Evolutionary conservation across 2,329 filamentous ascomycete genomes (phyloP), one percentile per base, ranked within the genome.

Genomic region (Parascedosporium putredinis): DNA sequence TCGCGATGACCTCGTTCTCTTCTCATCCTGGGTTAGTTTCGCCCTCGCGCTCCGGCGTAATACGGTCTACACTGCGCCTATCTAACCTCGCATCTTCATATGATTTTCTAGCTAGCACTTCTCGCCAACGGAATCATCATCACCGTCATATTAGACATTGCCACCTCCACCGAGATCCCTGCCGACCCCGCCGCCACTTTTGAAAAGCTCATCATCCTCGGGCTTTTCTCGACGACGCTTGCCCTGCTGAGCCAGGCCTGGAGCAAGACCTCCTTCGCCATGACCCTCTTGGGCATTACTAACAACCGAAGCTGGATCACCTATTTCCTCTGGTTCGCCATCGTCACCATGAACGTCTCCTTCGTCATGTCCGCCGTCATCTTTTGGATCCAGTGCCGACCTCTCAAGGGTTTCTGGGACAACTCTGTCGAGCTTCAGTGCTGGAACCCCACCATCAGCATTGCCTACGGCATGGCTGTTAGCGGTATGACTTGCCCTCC

Each of bases 191-290:
- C 38, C 7, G 20, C 6, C 14, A 42, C 38, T 2, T 42, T 42
- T 20, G 16, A 20, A 22, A 42, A 42, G 38, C 18, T 42, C 16
- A 42, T 42, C 38, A 42, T 42, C 38, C 38, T 42, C 10, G 38
- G 38, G 16, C 38, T 42, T 20, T 4, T 12, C 6, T 42, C 38
- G 38, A 42, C 38, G 23, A 42, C 38, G 14, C 38, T 42, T 10
- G 38, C 38, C 5, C 38, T 42, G 16, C 18, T 42, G 6, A 42
- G 38, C 38, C 38, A 42, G 38, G 58, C 64, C 1, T 57, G 54
- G 52, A 58, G 55, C 49, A 65, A 65, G 51, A 59, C 59, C 0
- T 62, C 61, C 2, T 62, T 64, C 24, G 60, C 58, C 8, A 50
- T 58, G 12, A 63, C 59, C 6, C 52, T 63, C 38, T 55, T 62